Evolutionary conservation across 129 eudicot species (phyloP).

Genomic region (Erigeron canadensis): DNA sequence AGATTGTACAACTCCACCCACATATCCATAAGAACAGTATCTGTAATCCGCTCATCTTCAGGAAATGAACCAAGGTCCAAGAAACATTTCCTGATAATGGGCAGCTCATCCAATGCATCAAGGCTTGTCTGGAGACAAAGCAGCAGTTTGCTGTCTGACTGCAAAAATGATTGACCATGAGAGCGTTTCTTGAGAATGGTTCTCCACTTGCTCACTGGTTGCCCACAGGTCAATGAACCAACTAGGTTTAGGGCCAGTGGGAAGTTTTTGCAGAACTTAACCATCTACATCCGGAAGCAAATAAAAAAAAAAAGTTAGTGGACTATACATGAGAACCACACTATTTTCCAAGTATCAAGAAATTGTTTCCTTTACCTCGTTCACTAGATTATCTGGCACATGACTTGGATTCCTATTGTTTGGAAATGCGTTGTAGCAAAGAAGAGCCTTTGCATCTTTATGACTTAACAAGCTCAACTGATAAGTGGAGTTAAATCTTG

Average conservation of each 20-base stretch:
- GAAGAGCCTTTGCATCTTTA: slow-evolving; percentile 43
- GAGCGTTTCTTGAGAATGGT: slow-evolving; percentile 27
- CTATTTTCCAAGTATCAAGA: background rate
- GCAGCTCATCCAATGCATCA: slow-evolving; percentile 32
- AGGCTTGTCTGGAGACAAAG: slow-evolving; percentile 34
- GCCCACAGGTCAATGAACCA: slow-evolving; percentile 36
- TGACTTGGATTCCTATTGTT: background rate
- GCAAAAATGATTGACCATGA: slow-evolving; percentile 29
- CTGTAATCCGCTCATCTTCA: slow-evolving; percentile 38
- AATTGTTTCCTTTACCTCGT: slow-evolving; percentile 25
- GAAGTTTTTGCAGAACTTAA: slow-evolving; percentile 37
- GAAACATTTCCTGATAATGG: slow-evolving; percentile 23
- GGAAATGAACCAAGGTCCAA: slow-evolving; percentile 43
- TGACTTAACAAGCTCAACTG: slow-evolving; percentile 30
- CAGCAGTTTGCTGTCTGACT: slow-evolving; percentile 28
- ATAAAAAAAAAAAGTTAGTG: too few relatives aligned
- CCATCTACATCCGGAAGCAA: slow-evolving; percentile 29
- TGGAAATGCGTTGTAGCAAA: slow-evolving; percentile 39
- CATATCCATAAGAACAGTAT: slow-evolving; percentile 38
- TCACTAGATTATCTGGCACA: slow-evolving; percentile 39
- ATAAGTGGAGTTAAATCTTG: slow-evolving; percentile 35
- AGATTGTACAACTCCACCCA: slow-evolving; percentile 34
- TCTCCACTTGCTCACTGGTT: slow-evolving; percentile 29
- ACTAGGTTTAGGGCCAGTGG: slow-evolving; percentile 44
- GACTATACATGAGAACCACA: background rate